Evolutionary conservation across 2,329 filamentous ascomycete species (phyloP), one percentile per base, ranked within the genome.

Genomic region (Aspergillus terreus): DNA sequence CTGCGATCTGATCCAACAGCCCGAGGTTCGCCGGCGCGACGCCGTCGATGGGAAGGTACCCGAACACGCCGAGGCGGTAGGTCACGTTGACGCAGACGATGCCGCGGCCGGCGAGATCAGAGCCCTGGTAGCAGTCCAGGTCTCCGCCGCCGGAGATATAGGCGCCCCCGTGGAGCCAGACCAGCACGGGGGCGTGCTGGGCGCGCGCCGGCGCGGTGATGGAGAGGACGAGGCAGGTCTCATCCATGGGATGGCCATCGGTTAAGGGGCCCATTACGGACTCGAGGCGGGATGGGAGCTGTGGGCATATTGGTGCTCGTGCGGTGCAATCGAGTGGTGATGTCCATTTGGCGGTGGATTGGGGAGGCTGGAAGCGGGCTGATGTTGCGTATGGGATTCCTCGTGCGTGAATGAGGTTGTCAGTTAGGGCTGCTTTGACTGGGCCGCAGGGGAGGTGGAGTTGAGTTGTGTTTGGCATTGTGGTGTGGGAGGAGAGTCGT

Each of bases 31-130:
- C 35, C 12, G 35, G 35, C 35, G 35, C 35, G 15, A 68, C 78
- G 25, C 73, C 73, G 23, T 76, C 73, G 70, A 69, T 40, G 25
- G 19, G 35, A 4, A 55, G 48, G 17, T 55, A 55, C 30, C 52
- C 55, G 33, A 57, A 57, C 6, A 57, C 50, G 15, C 55, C 50
- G 14, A 57, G 47, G 11, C 55, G 52, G 25, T 57, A 55, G 10
- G 50, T 55, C 15, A 55, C 38, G 4, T 51, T 55, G 12, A 55
- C 52, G 36, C 50, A 49, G 15, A 57, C 47, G 9, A 51, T 23
- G 10, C 55, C 52, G 5, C 50, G 42, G 19, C 27, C 40, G 30
- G 55, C 50, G 4, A 57, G 45, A 11, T 49, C 47, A 15, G 47
- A 44, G 6, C 21, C 21, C 30, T 50, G 50, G 35, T 57, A 57